These are phyloP conservation scores for Cardiospermum halicacabum DNA, from an alignment of 345 rosid species.

Conservation along the genomic window DNA sequence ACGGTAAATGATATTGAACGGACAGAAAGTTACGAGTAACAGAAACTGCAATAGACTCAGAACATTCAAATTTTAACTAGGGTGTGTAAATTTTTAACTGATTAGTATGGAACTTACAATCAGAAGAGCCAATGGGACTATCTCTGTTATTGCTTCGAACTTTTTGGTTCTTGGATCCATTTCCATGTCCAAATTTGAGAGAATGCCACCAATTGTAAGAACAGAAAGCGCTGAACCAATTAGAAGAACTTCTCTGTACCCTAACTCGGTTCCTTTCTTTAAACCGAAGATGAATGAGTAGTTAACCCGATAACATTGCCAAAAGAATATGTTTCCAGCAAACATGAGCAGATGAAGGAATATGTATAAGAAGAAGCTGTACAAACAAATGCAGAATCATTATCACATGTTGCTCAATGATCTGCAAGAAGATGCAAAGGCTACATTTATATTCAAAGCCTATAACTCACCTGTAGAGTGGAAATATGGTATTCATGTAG, in stretches of 20 bases:
- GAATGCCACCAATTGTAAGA: slow-evolving; percentile 43
- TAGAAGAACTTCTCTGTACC: slow-evolving; percentile 66
- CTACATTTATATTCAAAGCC: background rate
- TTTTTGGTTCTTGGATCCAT: slow-evolving; percentile 61
- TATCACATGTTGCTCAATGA: background rate
- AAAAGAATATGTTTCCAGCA: slow-evolving; percentile 58
- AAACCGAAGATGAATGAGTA: slow-evolving; percentile 71
- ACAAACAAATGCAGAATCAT: background rate
- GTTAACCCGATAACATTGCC: slow-evolving; percentile 65
- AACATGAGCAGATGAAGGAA: slow-evolving; percentile 65
- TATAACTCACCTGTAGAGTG: slow-evolving; percentile 50
- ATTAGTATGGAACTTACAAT: slow-evolving; percentile 30
- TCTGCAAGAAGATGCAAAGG: background rate
- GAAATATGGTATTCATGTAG: slow-evolving; percentile 78
- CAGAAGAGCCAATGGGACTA: slow-evolving; percentile 57
- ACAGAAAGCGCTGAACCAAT: slow-evolving; percentile 53
- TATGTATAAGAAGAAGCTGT: slow-evolving; percentile 65
- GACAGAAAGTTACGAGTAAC: slow-evolving; percentile 42
- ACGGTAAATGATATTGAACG: slow-evolving; percentile 59
- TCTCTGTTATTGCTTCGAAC: slow-evolving; percentile 55
- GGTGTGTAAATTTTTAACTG: background rate
- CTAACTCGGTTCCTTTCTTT: slow-evolving; percentile 65
- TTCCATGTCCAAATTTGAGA: slow-evolving; percentile 79
- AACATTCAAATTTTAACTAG: background rate
- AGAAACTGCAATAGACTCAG: slow-evolving; percentile 35